Percentiles rank a stretch among this genome's conserved stretches.
phyloP scores from a whole-genome alignment of 352 stramenopile genomes.

The Pythium apleroticum region DNA sequence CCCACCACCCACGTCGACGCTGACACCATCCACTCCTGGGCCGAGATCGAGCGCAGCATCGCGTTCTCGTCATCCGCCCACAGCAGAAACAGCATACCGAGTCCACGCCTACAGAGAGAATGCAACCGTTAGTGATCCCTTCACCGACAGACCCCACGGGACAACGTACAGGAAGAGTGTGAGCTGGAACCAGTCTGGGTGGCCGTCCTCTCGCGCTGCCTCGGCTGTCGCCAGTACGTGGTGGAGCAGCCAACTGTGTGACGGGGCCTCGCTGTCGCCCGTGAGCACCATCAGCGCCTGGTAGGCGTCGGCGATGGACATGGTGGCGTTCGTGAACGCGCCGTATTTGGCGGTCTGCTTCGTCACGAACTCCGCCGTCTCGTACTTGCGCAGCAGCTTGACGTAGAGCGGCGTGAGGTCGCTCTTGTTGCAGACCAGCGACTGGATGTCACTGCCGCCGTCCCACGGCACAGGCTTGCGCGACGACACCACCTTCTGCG shows the following conservation, averaged over 20 bases:
- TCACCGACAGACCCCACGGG: background rate
- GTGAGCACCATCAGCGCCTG: slow-evolving; percentile 60
- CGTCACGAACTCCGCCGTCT: slow-evolving; percentile 56
- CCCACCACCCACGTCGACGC: slow-evolving; percentile 72
- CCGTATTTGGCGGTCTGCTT: slow-evolving; percentile 48
- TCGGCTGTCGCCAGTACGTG: slow-evolving; percentile 71
- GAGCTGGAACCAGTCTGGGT: slow-evolving; percentile 83
- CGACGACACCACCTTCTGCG: slow-evolving; percentile 41
- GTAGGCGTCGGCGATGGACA: slow-evolving; percentile 65
- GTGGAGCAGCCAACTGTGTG: slow-evolving; percentile 60
- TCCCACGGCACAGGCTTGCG: slow-evolving; percentile 67
- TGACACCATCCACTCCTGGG: slow-evolving; percentile 63
- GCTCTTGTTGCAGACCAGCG: slow-evolving; percentile 73
- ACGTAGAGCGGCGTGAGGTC: slow-evolving; percentile 48
- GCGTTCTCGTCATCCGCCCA: slow-evolving; percentile 75
- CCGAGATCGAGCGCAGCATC: slow-evolving; percentile 64
- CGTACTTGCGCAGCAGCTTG: slow-evolving; percentile 77
- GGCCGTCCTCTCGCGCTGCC: slow-evolving; percentile 58
- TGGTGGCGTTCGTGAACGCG: slow-evolving; percentile 45
- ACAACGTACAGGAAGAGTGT: slow-evolving; percentile 63
- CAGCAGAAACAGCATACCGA: slow-evolving; percentile 75
- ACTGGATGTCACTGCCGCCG: slow-evolving; percentile 58
- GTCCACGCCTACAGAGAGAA: slow-evolving; percentile 36
- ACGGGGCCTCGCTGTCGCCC: slow-evolving; percentile 39
- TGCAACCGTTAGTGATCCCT: background rate